Conservation (phyloP, 2,329 filamentous ascomycete genomes). For the Claviceps maximensis region DNA sequence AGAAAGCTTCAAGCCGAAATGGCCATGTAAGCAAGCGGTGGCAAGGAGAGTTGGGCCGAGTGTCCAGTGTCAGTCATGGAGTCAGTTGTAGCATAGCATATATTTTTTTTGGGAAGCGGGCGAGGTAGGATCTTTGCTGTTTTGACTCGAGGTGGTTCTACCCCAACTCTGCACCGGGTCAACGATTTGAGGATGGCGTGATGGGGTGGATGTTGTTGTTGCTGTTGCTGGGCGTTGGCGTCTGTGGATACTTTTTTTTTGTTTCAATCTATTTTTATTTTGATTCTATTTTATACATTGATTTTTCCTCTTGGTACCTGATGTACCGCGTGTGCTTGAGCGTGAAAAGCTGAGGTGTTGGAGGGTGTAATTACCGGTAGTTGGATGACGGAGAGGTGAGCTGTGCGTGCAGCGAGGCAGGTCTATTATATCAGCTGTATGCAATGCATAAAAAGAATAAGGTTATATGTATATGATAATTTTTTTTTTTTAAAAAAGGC, state of each 20-base stretch:
- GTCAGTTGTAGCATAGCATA: constrained; percentile 7
- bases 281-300: not conserved
- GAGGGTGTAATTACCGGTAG: no score
- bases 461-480: no score
- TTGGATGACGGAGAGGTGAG: no score
- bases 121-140: not conserved
- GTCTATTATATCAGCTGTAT: no score
- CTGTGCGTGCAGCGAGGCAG: no score
- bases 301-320: not conserved
- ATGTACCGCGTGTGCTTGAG: not conserved
- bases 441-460: no score
- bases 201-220: constrained; percentile 12
- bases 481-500: no score
- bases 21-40: constrained; percentile 61
- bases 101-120: not conserved
- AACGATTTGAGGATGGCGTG: constrained; percentile 9
- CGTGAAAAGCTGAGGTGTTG: no score
- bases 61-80: not conserved
- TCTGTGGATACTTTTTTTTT: constrained; percentile 10
- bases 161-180: not conserved
- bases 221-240: constrained; percentile 20
- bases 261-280: not conserved
- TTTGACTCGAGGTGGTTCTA: not conserved
- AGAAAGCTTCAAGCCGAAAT: constrained; percentile 91
- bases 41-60: not conserved